These are phyloP conservation scores for Amoeboaphelidium protococcarum DNA, from an alignment of 371 early-diverging fungal genomes.

Conservation along the genomic window DNA sequence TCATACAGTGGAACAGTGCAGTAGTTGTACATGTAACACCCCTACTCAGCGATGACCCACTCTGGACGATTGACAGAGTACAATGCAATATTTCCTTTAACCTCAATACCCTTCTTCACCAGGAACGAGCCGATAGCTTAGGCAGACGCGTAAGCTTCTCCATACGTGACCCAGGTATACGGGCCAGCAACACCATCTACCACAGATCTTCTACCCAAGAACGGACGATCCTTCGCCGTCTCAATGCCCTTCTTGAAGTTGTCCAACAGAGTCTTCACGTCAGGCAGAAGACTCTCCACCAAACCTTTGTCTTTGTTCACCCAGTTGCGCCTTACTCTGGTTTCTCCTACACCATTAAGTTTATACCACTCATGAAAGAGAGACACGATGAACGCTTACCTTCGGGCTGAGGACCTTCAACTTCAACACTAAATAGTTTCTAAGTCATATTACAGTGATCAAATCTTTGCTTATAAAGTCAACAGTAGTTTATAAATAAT, in stretches of 20 bases:
- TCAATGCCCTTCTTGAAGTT: background rate
- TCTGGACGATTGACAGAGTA: conserved; percentile 74
- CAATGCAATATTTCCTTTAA: no score
- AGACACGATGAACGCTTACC: no score
- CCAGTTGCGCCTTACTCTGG: no score
- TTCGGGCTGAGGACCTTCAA: no score
- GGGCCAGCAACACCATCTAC: background rate
- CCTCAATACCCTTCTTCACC: conserved; percentile 3
- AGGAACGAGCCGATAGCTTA: background rate
- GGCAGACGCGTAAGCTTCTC: background rate
- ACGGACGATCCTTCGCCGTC: background rate
- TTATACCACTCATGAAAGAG: no score
- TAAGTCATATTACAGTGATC: no score
- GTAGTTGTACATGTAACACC: conserved; percentile 29
- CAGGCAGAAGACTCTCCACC: no score
- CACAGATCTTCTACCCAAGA: background rate
- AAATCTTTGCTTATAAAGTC: no score
- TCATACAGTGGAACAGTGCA: conserved; percentile 80
- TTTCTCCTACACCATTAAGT: no score
- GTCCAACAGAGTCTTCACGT: background rate
- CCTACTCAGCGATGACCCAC: conserved; percentile 64
- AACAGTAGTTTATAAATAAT: no score
- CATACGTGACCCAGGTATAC: background rate
- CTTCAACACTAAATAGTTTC: no score
- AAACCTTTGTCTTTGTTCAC: no score